Evolutionary conservation across 2,329 filamentous ascomycete genomes (phyloP).

Genomic region (Ophiobolus disseminans): DNA sequence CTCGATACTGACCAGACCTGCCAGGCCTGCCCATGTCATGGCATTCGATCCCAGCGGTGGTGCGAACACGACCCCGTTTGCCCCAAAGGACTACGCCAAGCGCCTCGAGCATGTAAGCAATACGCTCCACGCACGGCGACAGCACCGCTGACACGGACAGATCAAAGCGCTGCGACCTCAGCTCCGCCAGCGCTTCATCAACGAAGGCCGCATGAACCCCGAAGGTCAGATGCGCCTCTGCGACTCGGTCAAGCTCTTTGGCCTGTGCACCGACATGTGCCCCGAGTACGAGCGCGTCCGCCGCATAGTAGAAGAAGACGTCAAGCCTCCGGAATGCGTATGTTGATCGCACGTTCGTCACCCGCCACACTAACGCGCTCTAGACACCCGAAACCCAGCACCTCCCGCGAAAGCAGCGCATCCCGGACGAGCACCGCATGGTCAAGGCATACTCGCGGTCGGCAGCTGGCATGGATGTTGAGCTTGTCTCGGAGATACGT

Average conservation of each 20-base stretch:
- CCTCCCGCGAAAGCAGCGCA: constrained; percentile 37
- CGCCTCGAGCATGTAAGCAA: constrained; percentile 35
- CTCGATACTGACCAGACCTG: constrained; percentile 26
- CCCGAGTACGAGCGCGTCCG: constrained; percentile 68
- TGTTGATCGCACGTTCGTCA: constrained; percentile 4
- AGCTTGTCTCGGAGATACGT: constrained; percentile 68
- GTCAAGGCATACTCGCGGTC: constrained; percentile 69
- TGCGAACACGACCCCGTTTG: constrained; percentile 31
- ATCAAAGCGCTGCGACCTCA: constrained; percentile 50
- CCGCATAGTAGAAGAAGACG: constrained; percentile 67
- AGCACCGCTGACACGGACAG: constrained; percentile 23
- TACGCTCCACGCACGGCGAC: not conserved
- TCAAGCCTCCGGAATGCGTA: constrained; percentile 67
- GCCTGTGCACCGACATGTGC: constrained; percentile 70
- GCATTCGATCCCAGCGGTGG: constrained; percentile 7
- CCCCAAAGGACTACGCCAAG: constrained; percentile 30
- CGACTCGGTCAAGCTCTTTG: constrained; percentile 67
- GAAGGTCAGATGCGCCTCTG: constrained; percentile 64
- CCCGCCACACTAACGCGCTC: constrained; percentile 3
- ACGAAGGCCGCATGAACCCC: constrained; percentile 54
- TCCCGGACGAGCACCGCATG: constrained; percentile 63
- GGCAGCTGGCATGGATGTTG: constrained; percentile 68
- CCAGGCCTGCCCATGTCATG: constrained; percentile 14
- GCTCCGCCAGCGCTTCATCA: constrained; percentile 50
- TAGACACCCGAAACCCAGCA: constrained; percentile 44